Evolutionary conservation across 2,329 filamentous ascomycete species (phyloP), one percentile per base, ranked within the genome.

Genomic region (Diaporthe sp.): DNA sequence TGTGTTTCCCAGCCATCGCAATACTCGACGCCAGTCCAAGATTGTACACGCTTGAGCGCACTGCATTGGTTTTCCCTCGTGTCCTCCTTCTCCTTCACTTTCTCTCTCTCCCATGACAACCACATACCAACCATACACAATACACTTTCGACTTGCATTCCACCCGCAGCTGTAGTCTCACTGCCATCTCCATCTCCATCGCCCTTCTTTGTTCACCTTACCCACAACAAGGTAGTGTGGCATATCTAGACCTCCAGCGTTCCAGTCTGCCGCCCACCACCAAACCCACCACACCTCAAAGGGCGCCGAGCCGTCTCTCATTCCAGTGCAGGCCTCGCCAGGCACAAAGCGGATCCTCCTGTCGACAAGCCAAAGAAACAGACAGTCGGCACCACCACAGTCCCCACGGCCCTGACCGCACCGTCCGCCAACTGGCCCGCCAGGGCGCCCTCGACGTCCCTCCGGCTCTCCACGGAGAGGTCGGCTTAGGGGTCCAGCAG

Each of bases 1-100:
- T 63, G 42, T 12, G 42, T 73, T 73, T 74, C 70, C 76, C 76
- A 77, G 77, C 76, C 75, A 78, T 76, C 76, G 66, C 70, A 75
- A 78, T 78, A 77, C 72, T 76, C 75, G 72, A 72, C 59, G 73
- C 66, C 66, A 42, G 55, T 55, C 44, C 66, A 19, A 39, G 47
- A 35, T 68, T 71, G 68, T 42, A 51, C 30, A 71, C 47, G 51
- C 72, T 68, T 63, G 71, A 55, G 68, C 19, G 55, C 75, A 74
- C 71, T 70, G 69, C 73, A 69, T 72, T 50, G 22, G 25, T 42
- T 53, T 59, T 66, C 66, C 63, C 59, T 47, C 61, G 74, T 70
- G 42, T 37, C 50, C 44, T 51, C 63, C 42, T 50, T 72, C 30
- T 50, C 13, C 58, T 50, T 61, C 35, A 17, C 39, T n/a, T 42